Evolutionary conservation across 2,329 filamentous ascomycete genomes (phyloP).

Genomic region (Biscogniauxia mediterranea): DNA sequence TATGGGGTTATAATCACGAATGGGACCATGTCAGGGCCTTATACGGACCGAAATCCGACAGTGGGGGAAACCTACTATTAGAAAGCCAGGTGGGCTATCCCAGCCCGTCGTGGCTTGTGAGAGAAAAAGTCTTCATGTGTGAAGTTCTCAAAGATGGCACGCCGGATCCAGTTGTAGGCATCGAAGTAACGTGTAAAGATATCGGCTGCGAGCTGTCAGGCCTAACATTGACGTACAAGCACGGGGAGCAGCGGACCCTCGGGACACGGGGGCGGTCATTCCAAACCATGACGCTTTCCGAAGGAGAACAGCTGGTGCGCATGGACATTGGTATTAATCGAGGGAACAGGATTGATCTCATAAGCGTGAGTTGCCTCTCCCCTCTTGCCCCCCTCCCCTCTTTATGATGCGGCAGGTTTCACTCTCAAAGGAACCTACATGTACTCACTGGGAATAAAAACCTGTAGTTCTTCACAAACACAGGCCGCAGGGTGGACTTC

Average conservation of each 20-base stretch:
- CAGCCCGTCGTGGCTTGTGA: constrained; percentile 10
- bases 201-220: constrained; percentile 14
- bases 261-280: constrained; percentile 9
- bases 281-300: constrained; percentile 7
- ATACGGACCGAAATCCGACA: constrained; percentile 3
- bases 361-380: constrained; percentile 11
- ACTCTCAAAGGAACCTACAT: not conserved
- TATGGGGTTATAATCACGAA: constrained; percentile 21
- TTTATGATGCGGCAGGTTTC: too few species aligned
- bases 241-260: constrained; percentile 10
- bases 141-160: constrained; percentile 8
- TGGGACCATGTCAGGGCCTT: constrained; percentile 21
- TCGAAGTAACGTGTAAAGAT: constrained; percentile 18
- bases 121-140: constrained; percentile 17
- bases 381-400: too few species aligned
- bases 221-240: constrained; percentile 16
- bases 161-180: constrained; percentile 6
- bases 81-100: not conserved
- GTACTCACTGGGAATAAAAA: not conserved
- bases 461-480: constrained; percentile 9
- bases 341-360: constrained; percentile 12
- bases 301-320: constrained; percentile 12
- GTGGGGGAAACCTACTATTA: not conserved
- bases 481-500: constrained; percentile 10
- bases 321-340: constrained; percentile 14